Conservation (phyloP, 805 yeast species). For the Saccharomycopsis sp. region DNA sequence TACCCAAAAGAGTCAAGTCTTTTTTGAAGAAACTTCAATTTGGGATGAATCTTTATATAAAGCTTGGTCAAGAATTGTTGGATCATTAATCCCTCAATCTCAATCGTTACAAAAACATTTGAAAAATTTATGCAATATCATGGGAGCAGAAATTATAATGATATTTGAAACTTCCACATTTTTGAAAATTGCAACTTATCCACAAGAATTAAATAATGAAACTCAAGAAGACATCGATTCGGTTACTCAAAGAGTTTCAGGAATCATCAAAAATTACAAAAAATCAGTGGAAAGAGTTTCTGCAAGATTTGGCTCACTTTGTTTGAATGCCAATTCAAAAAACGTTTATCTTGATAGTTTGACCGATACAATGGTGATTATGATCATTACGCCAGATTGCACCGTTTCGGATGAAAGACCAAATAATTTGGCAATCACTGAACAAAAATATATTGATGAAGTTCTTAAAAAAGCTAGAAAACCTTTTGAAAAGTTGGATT, state of each 20-base stretch:
- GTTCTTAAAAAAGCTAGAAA: conserved; percentile 18
- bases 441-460: conserved; percentile 14
- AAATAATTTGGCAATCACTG: conserved; percentile 18
- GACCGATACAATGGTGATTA: conserved; percentile 37
- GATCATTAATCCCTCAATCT: conserved; percentile 91
- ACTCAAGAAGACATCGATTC: conserved; percentile 10
- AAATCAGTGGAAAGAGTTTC: conserved; percentile 36
- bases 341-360: conserved; percentile 34
- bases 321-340: conserved; percentile 38
- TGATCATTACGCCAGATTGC: conserved; percentile 33
- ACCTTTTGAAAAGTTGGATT: conserved; percentile 14
- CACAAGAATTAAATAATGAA: conserved; percentile 28
- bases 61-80: conserved; percentile 96
- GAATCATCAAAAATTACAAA: conserved; percentile 37
- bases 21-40: conserved; percentile 79
- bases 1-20: conserved; percentile 29
- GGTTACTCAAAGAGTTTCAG: conserved; percentile 31
- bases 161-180: conserved; percentile 91
- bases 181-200: conserved; percentile 42
- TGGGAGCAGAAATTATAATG: conserved; percentile 83
- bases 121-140: conserved; percentile 55
- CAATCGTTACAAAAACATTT: conserved; percentile 66
- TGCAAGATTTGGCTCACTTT: conserved; percentile 33
- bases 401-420: conserved; percentile 23
- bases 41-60: conserved; percentile 96